phyloP scores from a whole-genome alignment of 352 stramenopile species.

The Pythium coloratum region DNA sequence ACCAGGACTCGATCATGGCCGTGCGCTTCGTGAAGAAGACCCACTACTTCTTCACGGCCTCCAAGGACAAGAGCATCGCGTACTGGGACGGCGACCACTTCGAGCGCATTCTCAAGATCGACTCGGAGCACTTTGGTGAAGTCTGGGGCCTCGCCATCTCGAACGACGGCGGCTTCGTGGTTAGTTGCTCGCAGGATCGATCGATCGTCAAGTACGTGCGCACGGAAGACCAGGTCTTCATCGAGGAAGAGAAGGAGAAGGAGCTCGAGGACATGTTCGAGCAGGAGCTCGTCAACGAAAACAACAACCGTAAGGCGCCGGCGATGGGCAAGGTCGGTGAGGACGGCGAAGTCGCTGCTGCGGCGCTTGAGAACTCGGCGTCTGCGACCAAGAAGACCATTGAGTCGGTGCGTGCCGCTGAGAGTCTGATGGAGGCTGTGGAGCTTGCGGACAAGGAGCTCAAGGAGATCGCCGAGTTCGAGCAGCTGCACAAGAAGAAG shows the following conservation, averaged over 20 bases:
- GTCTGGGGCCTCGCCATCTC: slow-evolving; percentile 90
- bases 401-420: slow-evolving; percentile 87
- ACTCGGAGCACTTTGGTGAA: slow-evolving; percentile 76
- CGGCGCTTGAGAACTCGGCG: slow-evolving; percentile 49
- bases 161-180: slow-evolving; percentile 93
- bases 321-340: slow-evolving; percentile 61
- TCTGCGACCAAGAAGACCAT: slow-evolving; percentile 92
- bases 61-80: slow-evolving; percentile 97
- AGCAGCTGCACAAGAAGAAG: slow-evolving; percentile 65
- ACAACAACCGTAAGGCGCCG: slow-evolving; percentile 69
- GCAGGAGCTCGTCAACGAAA: slow-evolving; percentile 84
- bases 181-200: slow-evolving; percentile 96
- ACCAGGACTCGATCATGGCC: slow-evolving; percentile 98
- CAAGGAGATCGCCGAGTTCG: slow-evolving; percentile 80
- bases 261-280: slow-evolving; percentile 96
- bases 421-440: slow-evolving; percentile 95
- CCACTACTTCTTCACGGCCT: slow-evolving; percentile 98
- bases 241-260: slow-evolving; percentile 97
- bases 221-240: slow-evolving; percentile 96
- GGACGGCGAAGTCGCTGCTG: slow-evolving; percentile 39
- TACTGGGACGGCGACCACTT: slow-evolving; percentile 99
- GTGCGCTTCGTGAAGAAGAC: slow-evolving; percentile 95
- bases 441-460: slow-evolving; percentile 92
- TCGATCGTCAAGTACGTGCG: slow-evolving; percentile 96
- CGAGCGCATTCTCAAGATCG: slow-evolving; percentile 89